phyloP scores from a whole-genome alignment of 2,329 filamentous ascomycete species.

The Pseudocercospora macadamiae region DNA sequence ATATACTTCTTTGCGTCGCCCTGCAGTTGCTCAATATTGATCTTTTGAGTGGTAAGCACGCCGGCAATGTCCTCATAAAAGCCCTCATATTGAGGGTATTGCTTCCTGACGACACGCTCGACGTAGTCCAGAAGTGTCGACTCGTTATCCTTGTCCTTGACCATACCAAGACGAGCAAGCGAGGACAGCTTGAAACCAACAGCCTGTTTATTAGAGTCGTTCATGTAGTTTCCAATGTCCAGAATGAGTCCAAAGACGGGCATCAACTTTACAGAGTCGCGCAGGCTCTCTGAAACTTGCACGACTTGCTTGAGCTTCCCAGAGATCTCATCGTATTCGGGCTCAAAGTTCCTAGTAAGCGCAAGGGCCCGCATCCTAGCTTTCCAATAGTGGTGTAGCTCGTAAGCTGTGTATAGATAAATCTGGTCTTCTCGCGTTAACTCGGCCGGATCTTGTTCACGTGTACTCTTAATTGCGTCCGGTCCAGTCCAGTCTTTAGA shows the following conservation, averaged over 20 bases:
- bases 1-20: conserved; percentile 89
- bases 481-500: conserved; percentile 95
- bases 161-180: conserved; percentile 88
- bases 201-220: conserved; percentile 97
- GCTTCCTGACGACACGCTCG: conserved; percentile 92
- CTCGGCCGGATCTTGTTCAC: conserved; percentile 84
- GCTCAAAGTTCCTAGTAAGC: conserved; percentile 79
- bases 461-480: conserved; percentile 72
- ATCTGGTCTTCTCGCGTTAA: conserved; percentile 95
- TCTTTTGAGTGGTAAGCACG: conserved; percentile 79
- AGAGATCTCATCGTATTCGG: conserved; percentile 89
- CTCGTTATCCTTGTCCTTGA: conserved; percentile 99
- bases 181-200: conserved; percentile 97
- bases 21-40: conserved; percentile 92
- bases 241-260: conserved; percentile 94
- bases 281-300: conserved; percentile 80
- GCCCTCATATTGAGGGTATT: conserved; percentile 93
- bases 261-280: conserved; percentile 91
- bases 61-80: conserved; percentile 83
- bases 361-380: conserved; percentile 89
- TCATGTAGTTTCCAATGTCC: conserved; percentile 99
- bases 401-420: conserved; percentile 88
- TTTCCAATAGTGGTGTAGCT: conserved; percentile 98
- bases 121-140: conserved; percentile 94
- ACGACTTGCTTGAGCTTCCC: conserved; percentile 85